Conservation (phyloP, 2,329 filamentous ascomycete species). For the Penicillium fuscoglaucum region DNA sequence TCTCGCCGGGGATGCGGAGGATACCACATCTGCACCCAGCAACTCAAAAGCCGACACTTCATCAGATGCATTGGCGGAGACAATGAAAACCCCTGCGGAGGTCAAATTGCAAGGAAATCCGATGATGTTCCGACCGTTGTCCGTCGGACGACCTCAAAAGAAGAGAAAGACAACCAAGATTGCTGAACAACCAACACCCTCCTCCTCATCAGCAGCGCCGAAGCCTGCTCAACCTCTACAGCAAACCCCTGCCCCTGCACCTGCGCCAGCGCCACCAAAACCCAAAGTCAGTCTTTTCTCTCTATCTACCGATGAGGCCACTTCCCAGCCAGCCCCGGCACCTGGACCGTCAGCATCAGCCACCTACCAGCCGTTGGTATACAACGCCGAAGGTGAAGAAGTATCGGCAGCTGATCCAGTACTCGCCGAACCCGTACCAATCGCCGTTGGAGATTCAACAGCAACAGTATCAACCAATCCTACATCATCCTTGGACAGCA, state of each 20-base stretch:
- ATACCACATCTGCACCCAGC: conserved; percentile 28
- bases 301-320: conserved; percentile 32
- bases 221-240: conserved; percentile 20
- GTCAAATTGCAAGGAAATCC: conserved; percentile 68
- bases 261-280: conserved; percentile 33
- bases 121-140: conserved; percentile 85
- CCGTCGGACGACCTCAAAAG: conserved; percentile 71
- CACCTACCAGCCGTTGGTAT: conserved; percentile 45
- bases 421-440: conserved; percentile 9
- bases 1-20: conserved; percentile 37
- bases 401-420: conserved; percentile 21
- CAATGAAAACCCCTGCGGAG: conserved; percentile 30
- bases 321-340: conserved; percentile 8
- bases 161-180: conserved; percentile 61
- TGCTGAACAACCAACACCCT: conserved; percentile 20
- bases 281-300: conserved; percentile 50
- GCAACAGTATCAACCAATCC: conserved; percentile 13
- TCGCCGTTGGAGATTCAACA: conserved; percentile 5
- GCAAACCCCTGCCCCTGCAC: conserved; percentile 4
- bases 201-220: conserved; percentile 15
- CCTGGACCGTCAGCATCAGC: conserved; percentile 21
- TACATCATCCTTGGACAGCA: conserved; percentile 57
- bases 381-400: conserved; percentile 33
- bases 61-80: conserved; percentile 8
- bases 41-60: conserved; percentile 16